Evolutionary conservation across 768 basidiomycete species (phyloP), one percentile per base, ranked within the genome.

Genomic region (Leccinum truebloodii): DNA sequence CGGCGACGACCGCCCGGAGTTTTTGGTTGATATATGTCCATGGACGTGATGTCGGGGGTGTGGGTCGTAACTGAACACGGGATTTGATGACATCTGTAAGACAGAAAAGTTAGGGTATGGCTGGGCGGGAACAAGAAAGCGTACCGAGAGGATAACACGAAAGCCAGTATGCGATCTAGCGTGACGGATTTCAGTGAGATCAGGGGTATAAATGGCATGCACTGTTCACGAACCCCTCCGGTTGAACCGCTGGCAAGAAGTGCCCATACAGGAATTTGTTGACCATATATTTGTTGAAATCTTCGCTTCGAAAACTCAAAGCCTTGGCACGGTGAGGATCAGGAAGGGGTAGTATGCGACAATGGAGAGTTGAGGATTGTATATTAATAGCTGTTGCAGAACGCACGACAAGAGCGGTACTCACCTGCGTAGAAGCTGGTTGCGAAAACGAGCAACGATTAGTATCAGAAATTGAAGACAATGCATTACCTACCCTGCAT

Each of bases 281-380:
- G 66, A 3, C 89, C 90, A 65, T 90, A 90, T 56, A 67, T 75
- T 48, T 82, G 74, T 59, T 79, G 73, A 65, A 97, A 93, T 60
- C 81, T 76, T 4, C 95, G 86, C 75, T 95, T 97, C 13, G 90
- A 86, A 63, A 86, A 94, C 75, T 98, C 97, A 72, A 92, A 99
- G 0, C 88, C 94, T 86, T 60, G 9, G 6, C 22, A 10, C 35
- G 10, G 14, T 34, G 46, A 12, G 49, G 34, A 35, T 6, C 46
- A 6, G 24, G 52, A 34, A 4, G 32, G 20, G 20, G n/a, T 22
- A 13, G 18, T 4, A 13, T 6, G 20, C 12, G 22, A 16, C 8
- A 5, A 35, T 22, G 6, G 48, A 32, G 2, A 26, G 44, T 62
- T 24, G n/a, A 16, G 34, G 20, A 34, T 41, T 8, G 4, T 13